Evolutionary conservation across 2,329 filamentous ascomycete species (phyloP).

Genomic region (Diplodia mutila): DNA sequence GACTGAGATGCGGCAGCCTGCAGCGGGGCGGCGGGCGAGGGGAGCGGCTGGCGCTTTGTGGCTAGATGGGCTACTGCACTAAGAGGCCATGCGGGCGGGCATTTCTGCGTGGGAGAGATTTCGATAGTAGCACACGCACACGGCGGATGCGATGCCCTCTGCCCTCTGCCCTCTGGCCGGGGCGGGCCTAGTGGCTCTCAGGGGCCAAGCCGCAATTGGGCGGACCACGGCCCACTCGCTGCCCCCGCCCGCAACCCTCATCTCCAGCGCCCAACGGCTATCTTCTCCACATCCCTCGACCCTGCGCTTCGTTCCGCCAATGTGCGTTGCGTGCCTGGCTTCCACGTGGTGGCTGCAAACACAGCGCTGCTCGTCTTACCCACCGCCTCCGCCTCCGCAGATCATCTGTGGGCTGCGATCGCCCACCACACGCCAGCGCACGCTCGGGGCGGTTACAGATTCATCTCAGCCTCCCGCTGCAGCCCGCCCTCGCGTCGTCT

Average conservation of each 20-base stretch:
- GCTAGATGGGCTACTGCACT: conserved; percentile 8
- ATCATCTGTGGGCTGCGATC: conserved; percentile 14
- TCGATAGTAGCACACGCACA: conserved; percentile 14
- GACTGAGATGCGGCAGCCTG: not conserved
- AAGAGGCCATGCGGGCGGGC: conserved; percentile 3
- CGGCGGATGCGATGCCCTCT: conserved; percentile 4
- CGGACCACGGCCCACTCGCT: not conserved
- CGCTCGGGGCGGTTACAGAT: not conserved
- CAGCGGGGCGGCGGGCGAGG: not conserved
- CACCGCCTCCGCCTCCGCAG: conserved; percentile 3
- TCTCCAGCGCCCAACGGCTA: conserved; percentile 17
- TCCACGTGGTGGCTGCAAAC: conserved; percentile 12
- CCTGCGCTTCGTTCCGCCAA: not conserved
- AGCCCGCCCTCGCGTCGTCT: not conserved
- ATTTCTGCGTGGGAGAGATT: conserved; percentile 23
- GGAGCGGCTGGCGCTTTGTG: not conserved
- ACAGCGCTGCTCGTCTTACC: conserved; percentile 11
- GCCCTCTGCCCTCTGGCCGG: no score
- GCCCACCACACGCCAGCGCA: not conserved
- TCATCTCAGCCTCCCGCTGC: not conserved
- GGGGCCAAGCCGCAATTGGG: conserved; percentile 12
- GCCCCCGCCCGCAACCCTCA: conserved; percentile 3
- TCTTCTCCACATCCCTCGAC: conserved; percentile 3
- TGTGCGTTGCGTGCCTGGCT: not conserved
- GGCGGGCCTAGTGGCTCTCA: conserved; percentile 6